These are phyloP conservation scores for Pseudomonodictys pantanalensis DNA, from an alignment of 495 filamentous ascomycete species.

Conservation along the genomic window DNA sequence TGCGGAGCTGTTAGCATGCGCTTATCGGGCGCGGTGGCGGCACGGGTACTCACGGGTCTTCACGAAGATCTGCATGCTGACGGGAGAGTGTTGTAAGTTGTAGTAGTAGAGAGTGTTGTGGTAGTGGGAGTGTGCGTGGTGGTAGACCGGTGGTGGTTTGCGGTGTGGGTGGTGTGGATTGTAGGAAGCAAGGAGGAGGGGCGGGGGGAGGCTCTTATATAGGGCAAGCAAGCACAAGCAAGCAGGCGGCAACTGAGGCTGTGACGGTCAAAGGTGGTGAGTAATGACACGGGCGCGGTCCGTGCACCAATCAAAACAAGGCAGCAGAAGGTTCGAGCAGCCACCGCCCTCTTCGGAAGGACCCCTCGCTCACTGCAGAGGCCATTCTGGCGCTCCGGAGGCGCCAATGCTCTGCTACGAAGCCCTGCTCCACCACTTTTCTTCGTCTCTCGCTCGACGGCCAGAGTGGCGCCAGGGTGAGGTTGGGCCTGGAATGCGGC, in stretches of 20 bases:
- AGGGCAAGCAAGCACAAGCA: too few species aligned
- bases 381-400: not conserved
- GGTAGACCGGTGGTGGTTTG: constrained; percentile 13
- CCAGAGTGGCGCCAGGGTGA: not conserved
- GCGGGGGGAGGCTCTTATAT: constrained; percentile 20
- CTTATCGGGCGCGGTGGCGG: constrained; percentile 26
- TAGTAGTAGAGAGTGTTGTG: not conserved
- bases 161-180: constrained; percentile 21
- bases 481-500: not conserved
- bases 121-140: not conserved
- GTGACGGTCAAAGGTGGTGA: constrained; percentile 15
- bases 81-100: constrained; percentile 4
- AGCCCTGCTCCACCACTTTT: too few species aligned
- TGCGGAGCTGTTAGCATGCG: constrained; percentile 38
- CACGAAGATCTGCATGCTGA: constrained; percentile 93
- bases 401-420: too few species aligned
- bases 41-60: constrained; percentile 76
- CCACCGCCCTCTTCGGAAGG: not conserved
- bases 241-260: constrained; percentile 27
- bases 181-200: constrained; percentile 3
- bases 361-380: not conserved
- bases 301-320: constrained; percentile 24
- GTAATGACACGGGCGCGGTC: constrained; percentile 4
- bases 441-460: not conserved
- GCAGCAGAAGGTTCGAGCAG: constrained; percentile 29